Evolutionary conservation across 345 rosid genomes (phyloP), one percentile per base, ranked within the genome.

Genomic region (Theobroma cacao): DNA sequence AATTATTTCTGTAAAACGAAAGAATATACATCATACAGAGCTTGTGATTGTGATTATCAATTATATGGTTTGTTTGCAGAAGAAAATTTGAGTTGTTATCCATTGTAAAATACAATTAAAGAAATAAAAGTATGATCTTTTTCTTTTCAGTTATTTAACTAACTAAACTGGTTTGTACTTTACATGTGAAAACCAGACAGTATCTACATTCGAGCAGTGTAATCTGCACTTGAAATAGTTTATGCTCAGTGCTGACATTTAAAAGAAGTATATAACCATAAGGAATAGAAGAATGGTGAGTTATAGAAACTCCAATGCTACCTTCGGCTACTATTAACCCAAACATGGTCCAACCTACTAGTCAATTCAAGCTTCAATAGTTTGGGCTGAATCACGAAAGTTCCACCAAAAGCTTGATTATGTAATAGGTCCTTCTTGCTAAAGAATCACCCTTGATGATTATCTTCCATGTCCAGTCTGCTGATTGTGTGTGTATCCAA

Each of bases 31-130:
- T 30, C 9, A 30, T 47, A 67, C 55, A 41, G 14, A 68, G 7
- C n/a, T n/a, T n/a, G n/a, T n/a, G 73, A 22, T 68, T 68, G 56
- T 47, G 72, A 70, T 47, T 47, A 70, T 70, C 26, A 47, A 30
- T 47, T 70, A 12, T 59, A 70, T 70, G 58, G 55, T 22, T 28
- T 47, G 74, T 69, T 47, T 17, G 36, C 38, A 47, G 26, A 65
- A 40, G 31, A 22, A 45, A 45, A 31, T 12, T 26, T 69, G n/a
- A 45, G 52, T 40, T 69, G 74, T 69, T 28, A n/a, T 28, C 24
- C 38, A 26, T 17, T 69, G 58, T 47, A 69, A 47, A 24, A 69
- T 70, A 65, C 33, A 7, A 17, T 26, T 30, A 11, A 70, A 30
- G 26, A 47, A 70, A 70, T 48, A 18, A 47, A 47, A 47, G 24